Evolutionary conservation across 2,329 filamentous ascomycete genomes (phyloP), one percentile per base, ranked within the genome.

Genomic region (Stemphylium beticola): DNA sequence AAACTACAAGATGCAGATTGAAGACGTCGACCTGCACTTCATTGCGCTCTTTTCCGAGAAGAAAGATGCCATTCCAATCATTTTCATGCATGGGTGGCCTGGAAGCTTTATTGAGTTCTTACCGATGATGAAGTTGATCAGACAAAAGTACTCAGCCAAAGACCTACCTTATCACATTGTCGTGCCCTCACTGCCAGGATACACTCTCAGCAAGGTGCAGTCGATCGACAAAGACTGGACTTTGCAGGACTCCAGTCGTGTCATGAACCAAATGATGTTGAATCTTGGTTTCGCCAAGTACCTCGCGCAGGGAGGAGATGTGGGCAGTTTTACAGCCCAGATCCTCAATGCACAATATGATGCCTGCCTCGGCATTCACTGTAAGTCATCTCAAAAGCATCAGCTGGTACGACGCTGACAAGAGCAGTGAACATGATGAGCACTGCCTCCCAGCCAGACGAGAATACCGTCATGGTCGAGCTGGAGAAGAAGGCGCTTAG

Each of bases 81-180:
- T 82, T 3, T 76, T 84, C 45, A 66, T 84, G 52, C 84, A 87
- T 60, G 85, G 84, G 26, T 87, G 83, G 83, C 84, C 84, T 0
- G 74, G 74, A 8, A 79, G 76, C 8, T 83, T 86, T 55, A 67
- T 83, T 4, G 85, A 87, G 59, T 87, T 87, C 62, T 66, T 87
- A 6, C 79, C 78, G 1, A 76, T 85, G 37, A 66, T 85, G 38
- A 66, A 76, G 1, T 40, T 81, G 10, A 67, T 87, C 4, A 69
- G 66, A 34, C 62, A 74, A 8, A 80, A 81, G 53, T 86, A 85
- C 60, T 75, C 77, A 0, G 74, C 82, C 0, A 72, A 79, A 2
- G 74, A 76, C 2, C 69, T 85, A 18, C 84, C 84, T 0, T 87
- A 83, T 60, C 84, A 87, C 59, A 66, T 87, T 34, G 76, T 87